phyloP scores from a whole-genome alignment of 768 basidiomycete genomes.

The Phlebiopsis flavidoalba region DNA sequence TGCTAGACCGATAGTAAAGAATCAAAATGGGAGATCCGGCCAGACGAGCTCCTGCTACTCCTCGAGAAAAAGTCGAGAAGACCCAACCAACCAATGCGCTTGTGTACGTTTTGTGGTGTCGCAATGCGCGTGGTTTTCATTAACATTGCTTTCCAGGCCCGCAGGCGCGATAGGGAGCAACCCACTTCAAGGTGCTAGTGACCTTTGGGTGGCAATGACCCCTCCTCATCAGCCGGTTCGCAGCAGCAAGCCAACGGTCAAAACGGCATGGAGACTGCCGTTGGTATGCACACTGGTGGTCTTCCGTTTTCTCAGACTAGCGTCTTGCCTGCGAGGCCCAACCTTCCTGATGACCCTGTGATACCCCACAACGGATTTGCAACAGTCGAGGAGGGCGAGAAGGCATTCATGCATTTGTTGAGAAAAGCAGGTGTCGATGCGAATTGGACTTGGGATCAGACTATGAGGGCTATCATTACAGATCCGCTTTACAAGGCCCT shows the following conservation, averaged over 20 bases:
- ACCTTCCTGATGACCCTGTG: constrained; percentile 80
- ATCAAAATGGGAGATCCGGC: constrained; percentile 98
- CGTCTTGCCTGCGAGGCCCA: constrained; percentile 67
- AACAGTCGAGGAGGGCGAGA: constrained; percentile 86
- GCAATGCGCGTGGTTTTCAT: neutral
- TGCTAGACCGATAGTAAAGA: constrained; percentile 78
- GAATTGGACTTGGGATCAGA: constrained; percentile 96
- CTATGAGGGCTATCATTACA: constrained; percentile 96
- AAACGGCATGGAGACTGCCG: constrained; percentile 36
- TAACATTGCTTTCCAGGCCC: constrained; percentile 5
- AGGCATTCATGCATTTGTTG: constrained; percentile 88
- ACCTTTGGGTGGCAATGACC: constrained; percentile 49
- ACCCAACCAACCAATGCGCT: constrained; percentile 40
- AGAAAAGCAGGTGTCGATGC: constrained; percentile 87
- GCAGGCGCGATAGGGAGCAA: constrained; percentile 12
- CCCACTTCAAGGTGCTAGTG: constrained; percentile 46
- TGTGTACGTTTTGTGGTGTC: constrained; percentile 10
- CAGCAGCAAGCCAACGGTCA: constrained; percentile 36
- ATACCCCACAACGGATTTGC: constrained; percentile 88
- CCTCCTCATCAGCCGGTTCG: constrained; percentile 36
- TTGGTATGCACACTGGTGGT: constrained; percentile 46
- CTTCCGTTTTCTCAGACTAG: constrained; percentile 58
- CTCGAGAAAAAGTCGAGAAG: constrained; percentile 81
- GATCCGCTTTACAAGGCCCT: constrained; percentile 96
- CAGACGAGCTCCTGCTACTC: constrained; percentile 82